These are phyloP conservation scores for Xylaria acuta DNA, from an alignment of 495 filamentous ascomycete genomes.

Conservation along the genomic window DNA sequence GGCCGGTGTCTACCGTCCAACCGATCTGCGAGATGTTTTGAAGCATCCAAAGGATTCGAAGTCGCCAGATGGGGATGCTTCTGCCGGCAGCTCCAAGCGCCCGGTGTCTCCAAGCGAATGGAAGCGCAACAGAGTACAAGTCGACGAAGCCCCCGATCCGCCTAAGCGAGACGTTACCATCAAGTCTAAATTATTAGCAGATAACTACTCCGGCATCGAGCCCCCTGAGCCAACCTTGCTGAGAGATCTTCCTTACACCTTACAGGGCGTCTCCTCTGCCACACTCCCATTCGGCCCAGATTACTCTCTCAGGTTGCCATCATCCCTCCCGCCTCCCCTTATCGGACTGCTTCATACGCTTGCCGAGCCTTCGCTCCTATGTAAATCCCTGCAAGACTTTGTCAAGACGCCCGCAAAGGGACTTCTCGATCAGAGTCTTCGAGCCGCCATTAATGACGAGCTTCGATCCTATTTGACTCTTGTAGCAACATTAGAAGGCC, in stretches of 20 bases:
- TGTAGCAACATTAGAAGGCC: slow-evolving; percentile 91
- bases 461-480: slow-evolving; percentile 90
- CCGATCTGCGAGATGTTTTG: slow-evolving; percentile 41
- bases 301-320: slow-evolving; percentile 72
- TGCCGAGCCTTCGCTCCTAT: slow-evolving; percentile 91
- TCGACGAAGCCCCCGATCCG: slow-evolving; percentile 30
- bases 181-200: slow-evolving; percentile 58
- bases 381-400: slow-evolving; percentile 78
- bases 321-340: slow-evolving; percentile 80
- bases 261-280: slow-evolving; percentile 89
- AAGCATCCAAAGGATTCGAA: slow-evolving; percentile 40
- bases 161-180: slow-evolving; percentile 52
- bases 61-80: slow-evolving; percentile 34
- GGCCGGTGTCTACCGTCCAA: slow-evolving; percentile 36
- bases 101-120: slow-evolving; percentile 33
- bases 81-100: slow-evolving; percentile 16
- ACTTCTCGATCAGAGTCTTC: slow-evolving; percentile 88
- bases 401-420: slow-evolving; percentile 70
- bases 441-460: slow-evolving; percentile 86
- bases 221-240: slow-evolving; percentile 77
- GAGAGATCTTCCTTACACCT: slow-evolving; percentile 89
- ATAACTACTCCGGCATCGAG: slow-evolving; percentile 57
- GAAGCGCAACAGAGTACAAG: slow-evolving; percentile 32
- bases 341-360: slow-evolving; percentile 87
- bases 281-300: slow-evolving; percentile 76